Evolutionary conservation across 495 filamentous ascomycete species (phyloP), one percentile per base, ranked within the genome.

Genomic region (Parachaetomium inaequale): DNA sequence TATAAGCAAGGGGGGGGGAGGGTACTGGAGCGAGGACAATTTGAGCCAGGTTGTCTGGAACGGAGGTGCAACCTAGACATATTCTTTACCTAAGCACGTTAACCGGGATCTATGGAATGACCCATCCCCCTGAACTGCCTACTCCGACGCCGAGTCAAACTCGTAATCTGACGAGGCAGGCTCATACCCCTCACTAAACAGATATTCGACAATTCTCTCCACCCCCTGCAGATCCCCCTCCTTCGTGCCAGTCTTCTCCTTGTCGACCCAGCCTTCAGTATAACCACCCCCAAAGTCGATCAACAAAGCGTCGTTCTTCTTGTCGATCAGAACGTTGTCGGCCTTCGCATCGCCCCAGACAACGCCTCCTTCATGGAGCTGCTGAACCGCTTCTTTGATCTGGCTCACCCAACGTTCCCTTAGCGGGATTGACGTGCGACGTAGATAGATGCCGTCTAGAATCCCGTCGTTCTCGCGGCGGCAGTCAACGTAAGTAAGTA

Each of bases 161-260:
- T 54, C 51, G 17, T 32, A 32, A 26, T 53, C 50, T 53, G 50
- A 53, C 29, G 50, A 21, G 29, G 28, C 4, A 56, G 55, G 6
- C 55, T 58, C 55, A 34, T 61, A 54, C 49, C 26, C 23, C 28
- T 61, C 58, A 26, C 21, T 45, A 32, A 26, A 54, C 46, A 90
- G 81, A 81, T 75, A 76, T 76, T 75, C 45, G 40, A 58, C 40
- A 58, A 69, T 64, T 45, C 51, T 31, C 54, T 40, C 60, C 12
- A 66, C 53, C 36, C 63, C 76, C 66, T 74, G 64, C 56, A 65
- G 42, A 68, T 82, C 78, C 10, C 78, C 79, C 54, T 76, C 70
- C 38, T 71, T 59, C 15, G 73, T 76, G 23, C 70, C 76, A 29
- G 62, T 60, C 53, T 74, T 42, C 32, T 77, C 68, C 50, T 53